These are phyloP conservation scores for Arabis hirsuta DNA, from an alignment of 345 rosid genomes.

Conservation along the genomic window DNA sequence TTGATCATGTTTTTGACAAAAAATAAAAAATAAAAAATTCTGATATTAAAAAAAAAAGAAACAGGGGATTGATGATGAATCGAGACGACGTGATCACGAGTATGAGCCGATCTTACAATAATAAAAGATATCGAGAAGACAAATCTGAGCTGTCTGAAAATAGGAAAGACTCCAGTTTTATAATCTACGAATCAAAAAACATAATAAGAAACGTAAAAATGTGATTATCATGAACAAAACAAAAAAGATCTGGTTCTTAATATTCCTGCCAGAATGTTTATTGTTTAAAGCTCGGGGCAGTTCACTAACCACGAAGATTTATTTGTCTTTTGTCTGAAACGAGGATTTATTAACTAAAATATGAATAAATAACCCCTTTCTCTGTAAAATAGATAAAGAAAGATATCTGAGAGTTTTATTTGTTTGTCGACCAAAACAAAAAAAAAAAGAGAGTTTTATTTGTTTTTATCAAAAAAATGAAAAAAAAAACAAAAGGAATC, in stretches of 20 bases:
- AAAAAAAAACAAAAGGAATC: background rate
- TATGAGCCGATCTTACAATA: slow-evolving; percentile 12
- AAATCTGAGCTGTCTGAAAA: slow-evolving; percentile 16
- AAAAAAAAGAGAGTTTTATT: no score
- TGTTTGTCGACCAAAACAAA: no score
- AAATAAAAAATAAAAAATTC: background rate
- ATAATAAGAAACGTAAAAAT: slow-evolving; percentile 9
- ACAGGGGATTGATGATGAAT: slow-evolving; percentile 22
- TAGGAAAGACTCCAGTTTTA: background rate
- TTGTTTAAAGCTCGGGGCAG: slow-evolving; percentile 28
- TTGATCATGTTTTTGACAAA: slow-evolving; percentile 6
- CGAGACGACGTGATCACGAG: slow-evolving; percentile 30
- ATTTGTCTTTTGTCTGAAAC: slow-evolving; percentile 12
- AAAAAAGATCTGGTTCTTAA: slow-evolving; percentile 27
- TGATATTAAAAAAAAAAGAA: background rate
- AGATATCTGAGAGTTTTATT: slow-evolving; percentile 28
- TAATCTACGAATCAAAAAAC: slow-evolving; percentile 9
- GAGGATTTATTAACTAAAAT: slow-evolving; percentile 19
- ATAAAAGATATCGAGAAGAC: background rate
- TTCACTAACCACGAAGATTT: slow-evolving; percentile 26
- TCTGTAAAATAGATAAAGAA: slow-evolving; percentile 7
- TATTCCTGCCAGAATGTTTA: slow-evolving; percentile 20
- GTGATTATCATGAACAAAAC: slow-evolving; percentile 11
- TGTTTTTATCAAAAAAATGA: no score
- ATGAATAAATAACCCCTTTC: background rate